A percentile compares a stretch with the other conserved stretches of the same genome.
Evolutionary conservation across 805 yeast genomes (phyloP).

Genomic region (Cyberlindnera galapagoensis): DNA sequence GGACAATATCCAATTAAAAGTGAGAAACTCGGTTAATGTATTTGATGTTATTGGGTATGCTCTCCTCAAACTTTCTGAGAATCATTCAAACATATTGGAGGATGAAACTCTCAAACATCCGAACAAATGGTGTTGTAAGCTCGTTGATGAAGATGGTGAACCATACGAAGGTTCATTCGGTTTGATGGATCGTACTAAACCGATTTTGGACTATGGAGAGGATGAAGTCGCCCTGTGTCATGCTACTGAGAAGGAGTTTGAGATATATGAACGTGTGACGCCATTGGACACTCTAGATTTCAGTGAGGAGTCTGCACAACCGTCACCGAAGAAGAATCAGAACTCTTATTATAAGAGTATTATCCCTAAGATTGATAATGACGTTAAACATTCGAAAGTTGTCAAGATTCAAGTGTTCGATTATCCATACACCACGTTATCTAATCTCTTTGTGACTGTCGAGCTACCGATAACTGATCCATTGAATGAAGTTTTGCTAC

Average conservation of each 20-base stretch:
- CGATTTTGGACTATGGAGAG: constrained; percentile 65
- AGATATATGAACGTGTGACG: constrained; percentile 28
- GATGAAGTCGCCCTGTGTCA: constrained; percentile 75
- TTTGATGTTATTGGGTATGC: constrained; percentile 52
- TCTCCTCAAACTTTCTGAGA: constrained; percentile 23
- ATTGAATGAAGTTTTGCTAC: constrained; percentile 30
- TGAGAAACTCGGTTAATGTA: constrained; percentile 36
- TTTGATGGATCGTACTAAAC: constrained; percentile 62
- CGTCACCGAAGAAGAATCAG: constrained; percentile 18
- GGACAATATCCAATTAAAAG: constrained; percentile 18
- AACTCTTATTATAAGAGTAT: constrained; percentile 32
- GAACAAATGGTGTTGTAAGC: constrained; percentile 66
- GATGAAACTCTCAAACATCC: constrained; percentile 34
- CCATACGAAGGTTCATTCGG: constrained; percentile 90
- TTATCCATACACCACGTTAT: constrained; percentile 28
- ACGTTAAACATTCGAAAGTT: constrained; percentile 21
- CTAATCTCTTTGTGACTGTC: constrained; percentile 23
- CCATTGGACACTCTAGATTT: not conserved
- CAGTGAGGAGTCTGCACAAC: constrained; percentile 42
- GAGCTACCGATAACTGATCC: constrained; percentile 28
- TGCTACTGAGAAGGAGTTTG: constrained; percentile 40
- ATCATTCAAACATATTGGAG: constrained; percentile 5
- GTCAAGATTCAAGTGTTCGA: constrained; percentile 27
- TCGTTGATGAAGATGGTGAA: constrained; percentile 92
- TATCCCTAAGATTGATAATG: constrained; percentile 22